phyloP scores from a whole-genome alignment of 345 rosid genomes.

The Schrenkiella parvula region DNA sequence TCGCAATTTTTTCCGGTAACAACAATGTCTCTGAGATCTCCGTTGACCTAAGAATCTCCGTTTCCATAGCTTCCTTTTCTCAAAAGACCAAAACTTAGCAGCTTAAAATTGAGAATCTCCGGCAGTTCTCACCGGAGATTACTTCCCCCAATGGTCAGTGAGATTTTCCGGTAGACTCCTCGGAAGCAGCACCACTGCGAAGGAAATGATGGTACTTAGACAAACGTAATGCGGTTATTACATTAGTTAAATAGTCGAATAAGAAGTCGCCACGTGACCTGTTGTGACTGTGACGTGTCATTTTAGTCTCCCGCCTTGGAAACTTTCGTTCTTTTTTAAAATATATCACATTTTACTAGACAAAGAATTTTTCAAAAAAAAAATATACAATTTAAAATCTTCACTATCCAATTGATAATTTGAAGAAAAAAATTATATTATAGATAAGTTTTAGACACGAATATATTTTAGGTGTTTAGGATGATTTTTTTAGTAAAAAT shows the following conservation, averaged over 20 bases:
- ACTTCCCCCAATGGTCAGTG: background rate
- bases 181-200: background rate
- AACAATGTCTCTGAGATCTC: constrained; percentile 50
- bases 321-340: background rate
- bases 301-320: background rate
- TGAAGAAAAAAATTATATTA: too few species aligned
- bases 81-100: background rate
- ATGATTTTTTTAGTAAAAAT: too few species aligned
- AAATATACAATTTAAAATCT: too few species aligned
- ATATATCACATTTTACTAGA: too few species aligned
- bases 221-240: background rate
- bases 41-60: constrained; percentile 30
- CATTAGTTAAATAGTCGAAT: background rate
- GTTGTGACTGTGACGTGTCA: background rate
- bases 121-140: background rate
- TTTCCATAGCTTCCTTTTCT: constrained; percentile 38
- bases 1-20: background rate
- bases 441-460: too few species aligned
- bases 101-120: background rate
- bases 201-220: background rate
- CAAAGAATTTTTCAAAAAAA: too few species aligned
- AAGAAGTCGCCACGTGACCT: background rate
- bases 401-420: too few species aligned
- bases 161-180: background rate
- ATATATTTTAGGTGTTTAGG: too few species aligned